Evolutionary conservation across 345 rosid species (phyloP).

Genomic region (Citrus hindsii): DNA sequence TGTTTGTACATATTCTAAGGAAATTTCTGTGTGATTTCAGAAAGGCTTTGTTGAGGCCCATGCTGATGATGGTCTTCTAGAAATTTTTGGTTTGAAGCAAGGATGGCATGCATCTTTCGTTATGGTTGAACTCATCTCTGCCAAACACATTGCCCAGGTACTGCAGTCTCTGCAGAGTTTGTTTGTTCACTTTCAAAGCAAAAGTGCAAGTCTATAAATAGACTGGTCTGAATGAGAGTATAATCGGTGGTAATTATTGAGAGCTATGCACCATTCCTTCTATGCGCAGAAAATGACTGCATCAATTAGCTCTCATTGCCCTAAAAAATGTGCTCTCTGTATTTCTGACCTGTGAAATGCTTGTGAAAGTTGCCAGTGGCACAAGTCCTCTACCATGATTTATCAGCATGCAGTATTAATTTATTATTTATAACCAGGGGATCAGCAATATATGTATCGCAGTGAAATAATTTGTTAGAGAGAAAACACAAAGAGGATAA

Average conservation of each 20-base stretch:
- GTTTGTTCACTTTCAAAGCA: not conserved
- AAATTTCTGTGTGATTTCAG: slow-evolving; percentile 32
- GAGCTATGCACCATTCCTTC: not conserved
- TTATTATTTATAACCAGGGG: not conserved
- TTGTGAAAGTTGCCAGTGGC: not conserved
- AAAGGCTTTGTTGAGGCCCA: slow-evolving; percentile 94
- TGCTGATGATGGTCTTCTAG: slow-evolving; percentile 89
- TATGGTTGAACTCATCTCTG: slow-evolving; percentile 98
- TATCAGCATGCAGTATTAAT: not conserved
- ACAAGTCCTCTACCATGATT: not conserved
- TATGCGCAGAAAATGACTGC: too few species aligned
- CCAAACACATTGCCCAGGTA: slow-evolving; percentile 99
- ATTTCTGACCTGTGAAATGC: not conserved
- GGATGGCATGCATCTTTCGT: slow-evolving; percentile 99
- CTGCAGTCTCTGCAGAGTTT: not conserved
- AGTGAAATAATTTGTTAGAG: not conserved
- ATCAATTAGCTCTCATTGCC: too few species aligned
- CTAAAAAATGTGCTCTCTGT: not conserved
- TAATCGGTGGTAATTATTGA: not conserved
- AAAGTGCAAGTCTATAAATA: too few species aligned
- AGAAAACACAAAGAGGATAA: not conserved
- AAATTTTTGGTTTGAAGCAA: slow-evolving; percentile 94
- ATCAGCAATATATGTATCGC: not conserved
- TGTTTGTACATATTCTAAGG: not conserved
- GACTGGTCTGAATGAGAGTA: not conserved